phyloP scores from a whole-genome alignment of 2,329 filamentous ascomycete species.

The Ophiostoma angusticollis region DNA sequence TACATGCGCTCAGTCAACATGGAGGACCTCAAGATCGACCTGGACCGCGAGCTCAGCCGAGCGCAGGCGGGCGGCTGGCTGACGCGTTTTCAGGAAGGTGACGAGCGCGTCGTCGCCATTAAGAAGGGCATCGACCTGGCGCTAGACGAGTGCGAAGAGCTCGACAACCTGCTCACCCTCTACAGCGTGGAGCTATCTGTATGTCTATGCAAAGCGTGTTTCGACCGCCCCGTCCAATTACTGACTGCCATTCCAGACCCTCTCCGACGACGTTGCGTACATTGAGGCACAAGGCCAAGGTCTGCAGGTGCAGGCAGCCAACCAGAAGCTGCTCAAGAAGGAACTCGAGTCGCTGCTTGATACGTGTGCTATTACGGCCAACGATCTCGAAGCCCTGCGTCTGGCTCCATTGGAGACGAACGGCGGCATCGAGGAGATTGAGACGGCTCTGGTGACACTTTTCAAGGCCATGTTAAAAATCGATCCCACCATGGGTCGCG shows the following conservation, averaged over 20 bases:
- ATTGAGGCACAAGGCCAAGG: conserved; percentile 97
- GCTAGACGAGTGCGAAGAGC: conserved; percentile 90
- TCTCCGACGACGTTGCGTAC: conserved; percentile 91
- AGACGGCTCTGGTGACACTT: conserved; percentile 62
- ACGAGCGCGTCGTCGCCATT: conserved; percentile 78
- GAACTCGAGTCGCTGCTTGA: conserved; percentile 82
- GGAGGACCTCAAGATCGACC: conserved; percentile 67
- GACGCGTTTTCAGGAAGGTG: conserved; percentile 69
- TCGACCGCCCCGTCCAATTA: too few species aligned
- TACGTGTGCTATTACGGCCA: conserved; percentile 73
- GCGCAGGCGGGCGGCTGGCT: conserved; percentile 91
- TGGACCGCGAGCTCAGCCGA: conserved; percentile 78
- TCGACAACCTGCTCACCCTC: conserved; percentile 85
- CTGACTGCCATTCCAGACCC: too few species aligned
- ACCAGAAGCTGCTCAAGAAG: conserved; percentile 84
- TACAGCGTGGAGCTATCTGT: conserved; percentile 91
- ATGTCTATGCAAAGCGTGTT: too few species aligned
- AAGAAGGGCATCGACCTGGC: conserved; percentile 75
- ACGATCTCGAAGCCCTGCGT: conserved; percentile 62
- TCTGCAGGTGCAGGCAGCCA: conserved; percentile 90
- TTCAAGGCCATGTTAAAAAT: conserved; percentile 93
- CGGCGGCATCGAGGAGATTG: conserved; percentile 62
- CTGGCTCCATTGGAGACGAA: conserved; percentile 59
- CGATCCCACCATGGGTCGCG: conserved; percentile 59
- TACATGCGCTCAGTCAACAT: conserved; percentile 62